Percentiles rank a stretch among this genome's conserved stretches.
These are phyloP conservation scores for Colletotrichum gigasporum DNA, from an alignment of 2,329 filamentous ascomycete species.

Conservation along the genomic window DNA sequence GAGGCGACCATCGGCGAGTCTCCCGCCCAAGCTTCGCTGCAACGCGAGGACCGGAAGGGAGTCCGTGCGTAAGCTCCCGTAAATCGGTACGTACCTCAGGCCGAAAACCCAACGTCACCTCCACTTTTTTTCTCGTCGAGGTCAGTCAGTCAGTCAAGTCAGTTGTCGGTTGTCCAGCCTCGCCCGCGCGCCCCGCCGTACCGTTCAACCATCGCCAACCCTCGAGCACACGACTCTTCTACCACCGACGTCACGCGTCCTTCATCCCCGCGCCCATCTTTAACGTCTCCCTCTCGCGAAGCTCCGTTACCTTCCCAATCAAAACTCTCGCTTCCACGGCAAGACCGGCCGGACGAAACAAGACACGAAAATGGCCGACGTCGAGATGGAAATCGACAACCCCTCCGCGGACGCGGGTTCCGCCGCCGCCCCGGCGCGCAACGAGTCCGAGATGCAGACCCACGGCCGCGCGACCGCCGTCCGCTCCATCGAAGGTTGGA, in stretches of 20 bases:
- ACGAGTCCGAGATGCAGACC: slow-evolving; percentile 75
- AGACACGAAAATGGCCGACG: slow-evolving; percentile 59
- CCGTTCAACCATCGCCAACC: background rate
- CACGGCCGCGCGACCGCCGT: slow-evolving; percentile 80
- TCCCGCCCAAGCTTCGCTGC: background rate
- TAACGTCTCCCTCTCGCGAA: too few species aligned
- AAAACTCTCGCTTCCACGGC: too few species aligned
- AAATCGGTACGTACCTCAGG: slow-evolving; percentile 2
- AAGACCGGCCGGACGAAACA: background rate
- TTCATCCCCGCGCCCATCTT: too few species aligned
- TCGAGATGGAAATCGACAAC: slow-evolving; percentile 69
- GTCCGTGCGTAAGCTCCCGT: slow-evolving; percentile 20
- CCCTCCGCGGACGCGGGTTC: slow-evolving; percentile 39
- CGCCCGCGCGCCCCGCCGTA: slow-evolving; percentile 5
- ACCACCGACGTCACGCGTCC: background rate
- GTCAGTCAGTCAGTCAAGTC: background rate
- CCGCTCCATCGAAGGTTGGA: slow-evolving; percentile 90
- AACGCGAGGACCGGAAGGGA: background rate
- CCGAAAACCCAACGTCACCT: background rate
- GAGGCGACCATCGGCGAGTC: too few species aligned
- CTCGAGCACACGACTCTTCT: too few species aligned
- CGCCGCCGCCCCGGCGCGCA: slow-evolving; percentile 51
- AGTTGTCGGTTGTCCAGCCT: slow-evolving; percentile 11
- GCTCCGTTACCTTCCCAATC: background rate
- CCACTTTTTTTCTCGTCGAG: slow-evolving; percentile 6